Evolutionary conservation across 2,329 filamentous ascomycete genomes (phyloP).

Genomic region (Apiospora phragmitis): DNA sequence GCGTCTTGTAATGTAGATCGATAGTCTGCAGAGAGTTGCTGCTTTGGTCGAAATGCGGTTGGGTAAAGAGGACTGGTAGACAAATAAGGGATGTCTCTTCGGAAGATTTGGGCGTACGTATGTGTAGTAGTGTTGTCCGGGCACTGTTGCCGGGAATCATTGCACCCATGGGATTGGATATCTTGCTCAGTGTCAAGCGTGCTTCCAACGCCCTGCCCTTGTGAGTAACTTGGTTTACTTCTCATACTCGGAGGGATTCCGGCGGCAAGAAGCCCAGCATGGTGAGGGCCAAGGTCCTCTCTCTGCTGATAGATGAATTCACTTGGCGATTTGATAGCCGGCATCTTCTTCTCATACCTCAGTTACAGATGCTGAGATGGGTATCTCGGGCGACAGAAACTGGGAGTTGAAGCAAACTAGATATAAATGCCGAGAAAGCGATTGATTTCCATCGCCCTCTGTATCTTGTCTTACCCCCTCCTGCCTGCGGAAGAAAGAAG

Average conservation of each 20-base stretch:
- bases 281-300: background rate
- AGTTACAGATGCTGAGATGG: background rate
- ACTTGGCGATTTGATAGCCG: conserved; percentile 19
- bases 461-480: background rate
- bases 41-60: background rate
- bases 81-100: background rate
- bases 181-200: background rate
- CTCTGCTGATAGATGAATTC: conserved; percentile 14
- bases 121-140: background rate
- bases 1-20: background rate
- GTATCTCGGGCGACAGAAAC: background rate
- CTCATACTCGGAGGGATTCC: background rate
- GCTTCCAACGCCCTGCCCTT: background rate
- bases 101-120: too few relatives aligned
- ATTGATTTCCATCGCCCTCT: background rate
- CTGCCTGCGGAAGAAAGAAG: background rate
- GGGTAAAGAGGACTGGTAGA: background rate
- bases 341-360: conserved; percentile 12
- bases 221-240: background rate
- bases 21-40: background rate
- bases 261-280: background rate
- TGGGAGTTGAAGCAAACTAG: background rate
- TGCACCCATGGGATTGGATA: background rate
- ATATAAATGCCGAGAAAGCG: background rate
- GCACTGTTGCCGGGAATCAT: background rate